phyloP scores from a whole-genome alignment of 257 asterid species.

The Solanum chilense region DNA sequence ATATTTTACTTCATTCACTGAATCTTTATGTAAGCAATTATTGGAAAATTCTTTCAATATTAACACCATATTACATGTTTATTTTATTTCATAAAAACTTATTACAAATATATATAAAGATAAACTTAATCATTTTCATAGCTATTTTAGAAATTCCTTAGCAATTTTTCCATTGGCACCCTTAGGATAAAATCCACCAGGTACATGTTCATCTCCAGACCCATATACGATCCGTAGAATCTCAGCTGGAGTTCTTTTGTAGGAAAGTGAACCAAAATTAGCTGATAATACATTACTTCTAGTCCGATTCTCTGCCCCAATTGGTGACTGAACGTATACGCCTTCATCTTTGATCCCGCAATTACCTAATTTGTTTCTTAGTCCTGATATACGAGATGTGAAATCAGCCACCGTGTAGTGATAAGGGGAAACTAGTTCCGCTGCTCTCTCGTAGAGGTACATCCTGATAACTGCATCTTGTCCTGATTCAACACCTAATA shows the following conservation, averaged over 20 bases:
- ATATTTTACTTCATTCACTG: neutral
- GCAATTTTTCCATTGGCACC: conserved; percentile 45
- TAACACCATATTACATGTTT: neutral
- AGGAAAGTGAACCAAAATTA: conserved; percentile 24
- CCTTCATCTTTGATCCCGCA: conserved; percentile 44
- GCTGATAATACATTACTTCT: conserved; percentile 36
- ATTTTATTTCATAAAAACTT: neutral
- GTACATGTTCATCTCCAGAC: conserved; percentile 21
- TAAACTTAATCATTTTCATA: neutral
- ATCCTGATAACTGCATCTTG: conserved; percentile 41
- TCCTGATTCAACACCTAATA: conserved; percentile 41
- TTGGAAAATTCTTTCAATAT: neutral
- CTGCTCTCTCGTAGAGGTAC: conserved; percentile 25
- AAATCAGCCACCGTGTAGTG: conserved; percentile 29
- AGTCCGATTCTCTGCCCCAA: conserved; percentile 28
- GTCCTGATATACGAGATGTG: conserved; percentile 24
- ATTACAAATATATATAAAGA: neutral
- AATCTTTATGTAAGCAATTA: neutral
- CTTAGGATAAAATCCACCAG: conserved; percentile 32
- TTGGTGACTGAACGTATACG: conserved; percentile 11
- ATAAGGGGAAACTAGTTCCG: conserved; percentile 17
- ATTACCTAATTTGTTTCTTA: conserved; percentile 23
- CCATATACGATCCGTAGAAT: conserved; percentile 22
- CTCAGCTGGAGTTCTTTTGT: conserved; percentile 23
- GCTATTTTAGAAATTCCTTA: neutral